phyloP scores from a whole-genome alignment of 2,329 filamentous ascomycete species.

The Pseudogymnoascus verrucosus region DNA sequence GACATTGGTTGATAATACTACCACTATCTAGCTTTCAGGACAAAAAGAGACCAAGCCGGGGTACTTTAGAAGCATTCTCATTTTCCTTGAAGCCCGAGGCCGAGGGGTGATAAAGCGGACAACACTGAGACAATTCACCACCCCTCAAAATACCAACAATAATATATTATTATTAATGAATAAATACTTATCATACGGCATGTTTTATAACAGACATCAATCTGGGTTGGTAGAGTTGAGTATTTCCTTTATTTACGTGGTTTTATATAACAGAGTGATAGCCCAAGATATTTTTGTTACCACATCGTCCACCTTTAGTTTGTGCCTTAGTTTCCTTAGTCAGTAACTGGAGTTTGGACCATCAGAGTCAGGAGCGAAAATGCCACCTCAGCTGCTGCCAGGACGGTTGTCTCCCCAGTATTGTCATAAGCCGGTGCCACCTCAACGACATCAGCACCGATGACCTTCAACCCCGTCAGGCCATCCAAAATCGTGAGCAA shows the following conservation, averaged over 20 bases:
- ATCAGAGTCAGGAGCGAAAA: slow-evolving; percentile 38
- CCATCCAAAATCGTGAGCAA: slow-evolving; percentile 50
- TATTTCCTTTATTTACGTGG: not conserved
- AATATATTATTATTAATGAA: not conserved
- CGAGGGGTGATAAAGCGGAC: not conserved
- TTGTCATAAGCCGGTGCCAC: slow-evolving; percentile 56
- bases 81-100: not conserved
- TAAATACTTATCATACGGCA: not conserved
- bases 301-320: not conserved
- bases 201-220: not conserved
- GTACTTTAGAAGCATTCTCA: not conserved
- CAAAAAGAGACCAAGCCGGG: too few species aligned
- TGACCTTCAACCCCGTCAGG: slow-evolving; percentile 47
- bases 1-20: not conserved
- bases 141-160: not conserved
- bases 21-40: not conserved
- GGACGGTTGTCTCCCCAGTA: slow-evolving; percentile 47
- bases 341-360: slow-evolving; percentile 28
- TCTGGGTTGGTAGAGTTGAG: not conserved
- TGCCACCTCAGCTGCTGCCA: slow-evolving; percentile 41
- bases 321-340: not conserved
- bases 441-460: slow-evolving; percentile 55
- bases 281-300: not conserved
- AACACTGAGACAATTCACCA: not conserved
- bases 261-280: not conserved